These are phyloP conservation scores for Exsudoporus frostii DNA, from an alignment of 768 basidiomycete species.

Conservation along the genomic window DNA sequence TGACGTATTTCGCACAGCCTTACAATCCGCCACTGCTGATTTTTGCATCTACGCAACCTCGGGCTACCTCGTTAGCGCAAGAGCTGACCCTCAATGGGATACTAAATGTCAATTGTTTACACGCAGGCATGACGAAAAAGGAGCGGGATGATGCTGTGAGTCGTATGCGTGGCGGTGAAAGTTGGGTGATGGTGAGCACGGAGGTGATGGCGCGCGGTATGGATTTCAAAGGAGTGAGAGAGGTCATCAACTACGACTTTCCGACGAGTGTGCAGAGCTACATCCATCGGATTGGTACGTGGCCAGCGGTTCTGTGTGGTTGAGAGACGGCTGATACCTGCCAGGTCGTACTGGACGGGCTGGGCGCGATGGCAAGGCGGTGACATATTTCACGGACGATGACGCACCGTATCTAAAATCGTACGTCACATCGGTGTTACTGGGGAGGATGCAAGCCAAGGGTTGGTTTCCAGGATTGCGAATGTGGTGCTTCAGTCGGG, in stretches of 20 bases:
- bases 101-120: slow-evolving; percentile 81
- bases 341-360: slow-evolving; percentile 92
- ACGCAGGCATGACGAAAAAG: slow-evolving; percentile 84
- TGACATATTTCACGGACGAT: slow-evolving; percentile 94
- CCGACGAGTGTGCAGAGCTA: slow-evolving; percentile 95
- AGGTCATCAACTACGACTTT: slow-evolving; percentile 97
- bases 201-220: slow-evolving; percentile 98
- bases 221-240: slow-evolving; percentile 92
- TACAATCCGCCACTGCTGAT: slow-evolving; percentile 90
- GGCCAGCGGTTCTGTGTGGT: neutral
- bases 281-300: slow-evolving; percentile 86
- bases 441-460: slow-evolving; percentile 8
- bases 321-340: slow-evolving; percentile 4
- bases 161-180: slow-evolving; percentile 84
- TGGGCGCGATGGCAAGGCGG: slow-evolving; percentile 86
- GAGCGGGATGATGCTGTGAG: slow-evolving; percentile 83
- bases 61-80: slow-evolving; percentile 74
- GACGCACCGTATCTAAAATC: slow-evolving; percentile 91
- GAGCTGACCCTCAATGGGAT: slow-evolving; percentile 79
- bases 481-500: slow-evolving; percentile 95
- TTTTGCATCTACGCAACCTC: slow-evolving; percentile 88
- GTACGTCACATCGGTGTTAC: slow-evolving; percentile 39
- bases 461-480: slow-evolving; percentile 61
- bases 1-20: slow-evolving; percentile 73
- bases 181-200: slow-evolving; percentile 95